Evolutionary conservation across 2,329 filamentous ascomycete genomes (phyloP), one percentile per base, ranked within the genome.

Genomic region (Aspergillus versicolor): DNA sequence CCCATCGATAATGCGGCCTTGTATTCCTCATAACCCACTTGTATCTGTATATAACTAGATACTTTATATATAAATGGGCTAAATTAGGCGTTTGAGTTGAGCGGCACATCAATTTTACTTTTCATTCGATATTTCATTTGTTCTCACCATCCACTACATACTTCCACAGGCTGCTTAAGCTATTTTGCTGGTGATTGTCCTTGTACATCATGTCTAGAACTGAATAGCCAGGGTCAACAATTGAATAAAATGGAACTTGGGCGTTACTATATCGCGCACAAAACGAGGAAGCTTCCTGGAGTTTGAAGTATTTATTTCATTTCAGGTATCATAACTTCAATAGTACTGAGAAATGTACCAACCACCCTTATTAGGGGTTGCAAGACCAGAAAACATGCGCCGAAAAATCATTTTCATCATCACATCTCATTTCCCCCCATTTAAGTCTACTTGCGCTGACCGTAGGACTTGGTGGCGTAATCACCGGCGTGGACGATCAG

Each of bases 391-490:
- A 57, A 30, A 59, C 56, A 57, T 57, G 45, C 57, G 61, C 58
- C 55, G 46, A 38, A 53, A 54, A 56, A 40, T 51, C 54, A 61
- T 58, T 60, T 44, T 59, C 56, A 59, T 59, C 43, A 57, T 54
- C 40, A 24, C 32, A 57, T 52, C 17, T 38, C 38, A 42, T 19
- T 40, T 24, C 5, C 15, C 17, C 9, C 38, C 32, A 32, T 54
- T 44, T 53, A 61, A 40, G 42, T 51, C 57, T 73, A 70, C 63
- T 74, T 73, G 59, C 88, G 82, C 83, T 94, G 85, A 60, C 92
- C 92, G 73, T 96, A 96, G 30, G 92, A 86, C 86, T 90, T 94
- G 73, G 94, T 97, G 65, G 91, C 93, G 75, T 97, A 99, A 76
- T 96, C 90, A 68, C 94, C 94, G 66, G 84, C 80, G 79, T 90